Evolutionary conservation across 2,329 filamentous ascomycete species (phyloP), one percentile per base, ranked within the genome.

Genomic region (Leptographium galeiforme): DNA sequence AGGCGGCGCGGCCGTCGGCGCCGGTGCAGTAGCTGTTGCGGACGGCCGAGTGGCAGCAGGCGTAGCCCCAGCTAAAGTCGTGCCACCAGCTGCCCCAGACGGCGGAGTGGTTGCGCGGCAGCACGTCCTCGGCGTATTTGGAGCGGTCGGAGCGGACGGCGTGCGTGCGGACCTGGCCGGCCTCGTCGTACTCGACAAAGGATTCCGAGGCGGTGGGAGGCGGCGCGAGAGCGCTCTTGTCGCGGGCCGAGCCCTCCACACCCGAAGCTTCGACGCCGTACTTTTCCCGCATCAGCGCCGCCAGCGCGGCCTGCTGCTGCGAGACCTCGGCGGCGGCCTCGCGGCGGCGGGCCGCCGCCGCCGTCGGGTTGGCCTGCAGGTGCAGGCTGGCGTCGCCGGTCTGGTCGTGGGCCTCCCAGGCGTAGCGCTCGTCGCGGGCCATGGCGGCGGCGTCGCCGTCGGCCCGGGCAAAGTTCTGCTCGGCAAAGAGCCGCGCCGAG

Each of bases 11-110:
- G 39, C 93, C 93, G 55, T 87, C 87, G 56, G 93, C 88, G 32
- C 93, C 93, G 0, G 91, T 97, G 67, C 93, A 98, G 64, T 97
- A 98, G 63, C 89, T 95, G 68, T 98, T 97, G 70, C 95, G 96
- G 57, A 95, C 80, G 25, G 82, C 84, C 0, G 89, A 95, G 66
- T 94, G 89, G 72, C 93, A 98, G 68, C 93, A 98, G 25, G 87
- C 79, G 68, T 95, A 98, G 1, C 93, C 93, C 93, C 93, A 98
- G 68, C 85, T 79, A 70, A 96, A 97, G 63, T 88, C 83, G 52
- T 82, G 80, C 93, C 93, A 98, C 93, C 93, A 98, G 63, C 89
- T 95, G 49, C 93, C 93, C 87, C 89, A 98, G 4, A 95, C 84
- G 0, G 85, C 84, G 4, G 81, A 89, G 69, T 98, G 93, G 63